Conservation (phyloP, 2,329 filamentous ascomycete species). For the Microsporum ferrugineum region DNA sequence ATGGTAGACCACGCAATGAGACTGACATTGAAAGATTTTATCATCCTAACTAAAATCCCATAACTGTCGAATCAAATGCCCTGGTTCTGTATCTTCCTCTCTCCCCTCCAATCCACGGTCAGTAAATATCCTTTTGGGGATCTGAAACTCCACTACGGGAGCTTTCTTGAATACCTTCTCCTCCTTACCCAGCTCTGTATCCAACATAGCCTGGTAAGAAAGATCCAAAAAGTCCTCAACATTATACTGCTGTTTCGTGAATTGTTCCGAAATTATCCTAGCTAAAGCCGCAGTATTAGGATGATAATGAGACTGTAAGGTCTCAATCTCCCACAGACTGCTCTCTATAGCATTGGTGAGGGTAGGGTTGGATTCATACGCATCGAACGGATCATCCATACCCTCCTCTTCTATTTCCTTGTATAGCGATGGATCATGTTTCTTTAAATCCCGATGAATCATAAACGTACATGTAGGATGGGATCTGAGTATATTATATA, state of each 20-base stretch:
- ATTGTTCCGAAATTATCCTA: slow-evolving; percentile 90
- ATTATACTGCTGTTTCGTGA: slow-evolving; percentile 89
- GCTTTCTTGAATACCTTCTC: slow-evolving; percentile 71
- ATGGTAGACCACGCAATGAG: not conserved
- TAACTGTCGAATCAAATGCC: slow-evolving; percentile 26
- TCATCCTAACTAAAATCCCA: slow-evolving; percentile 42
- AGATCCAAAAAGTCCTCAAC: slow-evolving; percentile 97
- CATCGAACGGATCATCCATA: slow-evolving; percentile 65
- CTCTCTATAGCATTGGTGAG: slow-evolving; percentile 80
- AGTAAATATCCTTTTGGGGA: slow-evolving; percentile 70
- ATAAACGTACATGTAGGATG: slow-evolving; percentile 92
- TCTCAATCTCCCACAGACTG: slow-evolving; percentile 88
- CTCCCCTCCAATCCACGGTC: slow-evolving; percentile 32
- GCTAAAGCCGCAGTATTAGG: slow-evolving; percentile 91
- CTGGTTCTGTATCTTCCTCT: slow-evolving; percentile 29
- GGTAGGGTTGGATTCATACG: slow-evolving; percentile 68
- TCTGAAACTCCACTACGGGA: slow-evolving; percentile 86
- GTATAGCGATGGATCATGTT: slow-evolving; percentile 1
- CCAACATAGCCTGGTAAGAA: slow-evolving; percentile 65
- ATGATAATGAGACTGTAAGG: slow-evolving; percentile 85
- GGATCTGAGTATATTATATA: slow-evolving; percentile 84
- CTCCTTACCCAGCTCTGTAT: slow-evolving; percentile 56
- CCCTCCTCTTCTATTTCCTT: slow-evolving; percentile 50
- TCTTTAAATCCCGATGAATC: slow-evolving; percentile 59
- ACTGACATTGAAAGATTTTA: not conserved